phyloP scores from a whole-genome alignment of 306 rosid species.

The Casuarina equisetifolia region DNA sequence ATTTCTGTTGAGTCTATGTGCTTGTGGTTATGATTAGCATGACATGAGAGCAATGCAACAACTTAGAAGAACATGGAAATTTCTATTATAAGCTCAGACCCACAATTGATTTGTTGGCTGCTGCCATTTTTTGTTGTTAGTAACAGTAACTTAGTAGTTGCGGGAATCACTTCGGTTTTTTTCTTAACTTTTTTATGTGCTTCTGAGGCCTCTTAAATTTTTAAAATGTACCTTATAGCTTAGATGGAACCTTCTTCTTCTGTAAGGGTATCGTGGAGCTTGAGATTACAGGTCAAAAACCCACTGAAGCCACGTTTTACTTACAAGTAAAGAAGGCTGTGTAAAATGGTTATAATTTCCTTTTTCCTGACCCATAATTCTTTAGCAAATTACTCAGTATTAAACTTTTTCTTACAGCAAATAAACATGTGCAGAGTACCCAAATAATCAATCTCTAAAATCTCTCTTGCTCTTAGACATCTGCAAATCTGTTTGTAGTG shows the following conservation, averaged over 20 bases:
- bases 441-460: neutral
- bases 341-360: conserved; percentile 1
- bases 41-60: neutral
- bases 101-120: neutral
- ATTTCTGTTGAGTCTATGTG: too few species aligned
- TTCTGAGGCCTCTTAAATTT: too few species aligned
- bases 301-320: neutral
- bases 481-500: neutral
- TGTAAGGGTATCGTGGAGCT: too few species aligned
- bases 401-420: neutral
- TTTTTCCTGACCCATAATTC: conserved; percentile 1
- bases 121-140: neutral
- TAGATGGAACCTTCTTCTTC: too few species aligned
- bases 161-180: neutral
- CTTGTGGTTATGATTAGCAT: too few species aligned
- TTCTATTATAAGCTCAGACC: neutral
- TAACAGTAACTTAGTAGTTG: neutral
- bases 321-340: neutral
- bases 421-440: neutral
- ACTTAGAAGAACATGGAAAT: neutral
- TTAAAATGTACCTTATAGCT: too few species aligned
- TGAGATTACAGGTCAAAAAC: neutral
- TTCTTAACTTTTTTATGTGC: neutral
- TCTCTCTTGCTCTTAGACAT: neutral
- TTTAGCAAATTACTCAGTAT: neutral